A percentile compares a stretch with the other conserved stretches of the same genome.
phyloP scores from a whole-genome alignment of 345 rosid species.

The Dimocarpus longan region DNA sequence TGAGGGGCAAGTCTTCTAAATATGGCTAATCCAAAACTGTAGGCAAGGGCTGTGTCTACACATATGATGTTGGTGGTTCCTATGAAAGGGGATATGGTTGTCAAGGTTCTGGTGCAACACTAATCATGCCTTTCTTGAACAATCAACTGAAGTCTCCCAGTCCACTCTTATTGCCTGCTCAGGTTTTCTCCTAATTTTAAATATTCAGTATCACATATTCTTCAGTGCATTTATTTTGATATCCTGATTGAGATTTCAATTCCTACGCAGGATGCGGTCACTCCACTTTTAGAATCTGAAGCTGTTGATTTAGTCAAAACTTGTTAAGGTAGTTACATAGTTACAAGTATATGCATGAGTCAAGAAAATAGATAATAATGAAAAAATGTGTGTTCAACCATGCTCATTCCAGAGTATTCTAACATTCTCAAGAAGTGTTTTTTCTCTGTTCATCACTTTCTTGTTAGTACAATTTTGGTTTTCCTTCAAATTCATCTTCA shows the following conservation, averaged over 20 bases:
- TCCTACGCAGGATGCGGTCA: constrained; percentile 76
- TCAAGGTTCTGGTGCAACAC: constrained; percentile 92
- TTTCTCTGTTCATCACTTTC: too few relatives aligned
- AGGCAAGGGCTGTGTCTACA: constrained; percentile 97
- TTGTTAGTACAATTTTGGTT: too few relatives aligned
- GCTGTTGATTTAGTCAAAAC: constrained; percentile 93
- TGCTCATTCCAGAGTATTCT: too few relatives aligned
- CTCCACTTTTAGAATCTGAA: constrained; percentile 87
- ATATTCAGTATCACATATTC: not conserved
- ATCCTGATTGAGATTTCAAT: constrained; percentile 4
- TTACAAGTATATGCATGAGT: too few relatives aligned
- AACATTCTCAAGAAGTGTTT: too few relatives aligned
- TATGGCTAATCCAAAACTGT: constrained; percentile 12
- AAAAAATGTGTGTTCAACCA: too few relatives aligned
- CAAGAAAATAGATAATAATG: too few relatives aligned
- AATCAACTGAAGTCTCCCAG: constrained; percentile 97
- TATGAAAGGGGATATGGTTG: constrained; percentile 92
- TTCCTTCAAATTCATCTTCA: too few relatives aligned
- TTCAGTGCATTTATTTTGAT: constrained; percentile 11
- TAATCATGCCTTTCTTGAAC: constrained; percentile 93
- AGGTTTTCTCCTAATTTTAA: constrained; percentile 37
- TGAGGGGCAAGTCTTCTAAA: not conserved
- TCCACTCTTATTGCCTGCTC: constrained; percentile 87
- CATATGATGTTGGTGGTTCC: constrained; percentile 95
- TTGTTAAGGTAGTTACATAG: too few relatives aligned